phyloP scores from a whole-genome alignment of 495 filamentous ascomycete genomes.

The Penicillium ochrochloron region DNA sequence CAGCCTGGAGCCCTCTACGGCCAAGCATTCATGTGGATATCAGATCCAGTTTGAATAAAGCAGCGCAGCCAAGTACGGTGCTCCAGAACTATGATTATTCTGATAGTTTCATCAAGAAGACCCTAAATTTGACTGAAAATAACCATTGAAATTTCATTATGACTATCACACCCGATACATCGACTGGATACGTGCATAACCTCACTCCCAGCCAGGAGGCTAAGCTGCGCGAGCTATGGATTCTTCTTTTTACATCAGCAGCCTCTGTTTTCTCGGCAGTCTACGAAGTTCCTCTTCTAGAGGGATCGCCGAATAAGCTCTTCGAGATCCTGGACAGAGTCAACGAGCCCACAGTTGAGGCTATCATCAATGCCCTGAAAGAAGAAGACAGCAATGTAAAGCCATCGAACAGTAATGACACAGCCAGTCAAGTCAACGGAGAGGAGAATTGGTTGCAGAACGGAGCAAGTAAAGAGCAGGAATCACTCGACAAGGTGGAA shows the following conservation, averaged over 20 bases:
- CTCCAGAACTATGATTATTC: not conserved
- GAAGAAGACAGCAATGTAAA: not conserved
- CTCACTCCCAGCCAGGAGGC: slow-evolving; percentile 24
- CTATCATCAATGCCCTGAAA: slow-evolving; percentile 26
- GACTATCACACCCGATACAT: slow-evolving; percentile 13
- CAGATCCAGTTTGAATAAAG: slow-evolving; percentile 8
- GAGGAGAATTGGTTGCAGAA: not conserved
- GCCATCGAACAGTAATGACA: not conserved
- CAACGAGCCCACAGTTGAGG: slow-evolving; percentile 28
- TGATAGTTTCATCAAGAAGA: not conserved
- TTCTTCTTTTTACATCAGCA: slow-evolving; percentile 23
- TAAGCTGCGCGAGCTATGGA: slow-evolving; percentile 29
- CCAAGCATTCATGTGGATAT: slow-evolving; percentile 18
- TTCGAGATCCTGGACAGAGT: slow-evolving; percentile 25
- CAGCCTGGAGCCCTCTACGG: slow-evolving; percentile 1
- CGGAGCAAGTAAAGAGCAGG: slow-evolving; percentile 14
- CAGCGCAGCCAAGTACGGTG: not conserved
- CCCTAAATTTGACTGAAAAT: not conserved
- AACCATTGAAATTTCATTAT: slow-evolving; percentile 1
- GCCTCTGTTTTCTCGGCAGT: slow-evolving; percentile 24
- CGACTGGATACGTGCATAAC: slow-evolving; percentile 24
- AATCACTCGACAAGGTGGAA: slow-evolving; percentile 28
- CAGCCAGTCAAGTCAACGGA: slow-evolving; percentile 7
- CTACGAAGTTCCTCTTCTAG: slow-evolving; percentile 23
- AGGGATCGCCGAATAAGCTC: slow-evolving; percentile 22